Base-by-base conservation (phyloP, 345 rosid genomes). In the Pistacia vera region DNA sequence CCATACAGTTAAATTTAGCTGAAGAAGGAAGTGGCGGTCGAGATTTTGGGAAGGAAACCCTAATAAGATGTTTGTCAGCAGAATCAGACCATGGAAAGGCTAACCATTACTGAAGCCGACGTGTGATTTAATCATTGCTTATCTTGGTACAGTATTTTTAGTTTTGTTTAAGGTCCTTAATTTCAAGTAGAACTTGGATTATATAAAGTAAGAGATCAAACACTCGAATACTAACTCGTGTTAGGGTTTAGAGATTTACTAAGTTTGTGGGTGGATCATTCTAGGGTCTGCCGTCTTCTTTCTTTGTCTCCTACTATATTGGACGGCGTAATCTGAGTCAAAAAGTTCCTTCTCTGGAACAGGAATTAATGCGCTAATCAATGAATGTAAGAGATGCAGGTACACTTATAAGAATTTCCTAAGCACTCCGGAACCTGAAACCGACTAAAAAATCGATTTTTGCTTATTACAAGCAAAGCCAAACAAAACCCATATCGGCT, bases 221-320 rank as follows among this genome's bases (percentile, higher is more conserved):
- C 49, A 51, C 2, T 51, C 5, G 57, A 18, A 54, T 18, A 4
- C 18, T 20, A n/a, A 52, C 70, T 73, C 68, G 73, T 51, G 80
- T 83, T 81, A 83, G 86, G 84, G 83, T 54, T 14, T 54, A 14
- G 20, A 2, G 17, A 18, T 72, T 81, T 63, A 30, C 11, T 54
- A 30, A 69, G 10, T 38, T 33, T 17, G 38, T 44, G 36, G 66
- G 55, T 51, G 55, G 20, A 7, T 3, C 16, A 49, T 0, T n/a
- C 2, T 49, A 6, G 14, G 51, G 49, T 48, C 48, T 63, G n/a
- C 11, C 4, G 30, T 63, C 68, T 49, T 63, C n/a, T 62, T 13
- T 44, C n/a, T 61, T 5, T 22, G 11, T 52, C 75, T 48, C 63
- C 75, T 67, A 38, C 64, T 56, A 65, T 54, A 71, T 56, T 59